Conservation (phyloP, 2,329 filamentous ascomycete genomes). For the Lasiodiplodia sp. region DNA sequence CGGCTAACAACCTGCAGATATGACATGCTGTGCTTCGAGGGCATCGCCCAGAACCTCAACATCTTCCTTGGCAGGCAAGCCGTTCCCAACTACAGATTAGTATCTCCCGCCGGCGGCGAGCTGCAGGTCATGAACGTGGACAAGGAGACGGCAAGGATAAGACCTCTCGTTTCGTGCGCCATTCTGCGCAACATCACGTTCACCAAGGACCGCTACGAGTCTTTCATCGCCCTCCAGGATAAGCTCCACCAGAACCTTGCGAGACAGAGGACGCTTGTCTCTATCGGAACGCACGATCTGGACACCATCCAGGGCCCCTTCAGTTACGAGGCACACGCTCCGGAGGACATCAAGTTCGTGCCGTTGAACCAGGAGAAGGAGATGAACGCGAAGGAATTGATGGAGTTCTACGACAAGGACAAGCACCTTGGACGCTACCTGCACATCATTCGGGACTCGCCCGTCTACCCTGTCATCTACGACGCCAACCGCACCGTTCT, state of each 20-base stretch:
- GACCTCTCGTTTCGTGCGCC: conserved; percentile 87
- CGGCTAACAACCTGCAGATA: conserved; percentile 55
- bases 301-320: conserved; percentile 94
- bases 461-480: conserved; percentile 94
- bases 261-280: conserved; percentile 89
- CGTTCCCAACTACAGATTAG: conserved; percentile 80
- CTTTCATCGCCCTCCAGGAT: conserved; percentile 72
- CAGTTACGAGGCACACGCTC: conserved; percentile 90
- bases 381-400: conserved; percentile 87
- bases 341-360: conserved; percentile 89
- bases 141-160: conserved; percentile 76
- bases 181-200: conserved; percentile 62
- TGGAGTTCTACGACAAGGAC: conserved; percentile 93
- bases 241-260: conserved; percentile 98
- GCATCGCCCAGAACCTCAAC: conserved; percentile 93
- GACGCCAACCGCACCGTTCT: conserved; percentile 87
- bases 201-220: conserved; percentile 30
- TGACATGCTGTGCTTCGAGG: conserved; percentile 97
- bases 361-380: conserved; percentile 91
- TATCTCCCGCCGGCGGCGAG: conserved; percentile 74
- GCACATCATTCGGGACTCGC: conserved; percentile 91
- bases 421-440: conserved; percentile 89
- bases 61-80: conserved; percentile 83
- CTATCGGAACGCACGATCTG: conserved; percentile 95
- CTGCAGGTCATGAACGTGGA: conserved; percentile 82